Evolutionary conservation across 148 eudicot species (phyloP).

Genomic region (Rhododendron ovatum): DNA sequence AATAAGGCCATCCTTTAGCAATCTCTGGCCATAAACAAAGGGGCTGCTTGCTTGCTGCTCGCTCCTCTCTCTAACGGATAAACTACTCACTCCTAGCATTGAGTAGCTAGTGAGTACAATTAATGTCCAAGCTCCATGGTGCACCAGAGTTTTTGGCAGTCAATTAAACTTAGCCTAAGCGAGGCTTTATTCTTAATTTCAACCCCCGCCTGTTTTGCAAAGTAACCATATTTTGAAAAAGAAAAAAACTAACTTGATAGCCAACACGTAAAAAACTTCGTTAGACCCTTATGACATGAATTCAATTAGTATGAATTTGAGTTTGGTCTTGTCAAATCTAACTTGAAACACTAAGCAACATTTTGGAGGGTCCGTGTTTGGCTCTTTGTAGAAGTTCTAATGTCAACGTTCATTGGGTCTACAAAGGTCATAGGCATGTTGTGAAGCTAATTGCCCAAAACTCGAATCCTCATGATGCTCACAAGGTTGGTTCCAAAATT

Average conservation of each 20-base stretch:
- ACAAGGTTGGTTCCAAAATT: no score
- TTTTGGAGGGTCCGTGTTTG: no score
- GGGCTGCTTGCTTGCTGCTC: no score
- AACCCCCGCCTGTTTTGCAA: constrained; percentile 63
- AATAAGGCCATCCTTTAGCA: background rate
- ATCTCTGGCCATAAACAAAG: background rate
- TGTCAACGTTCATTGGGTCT: no score
- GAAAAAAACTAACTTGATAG: background rate
- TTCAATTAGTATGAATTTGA: background rate
- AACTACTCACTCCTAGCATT: background rate
- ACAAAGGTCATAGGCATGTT: no score
- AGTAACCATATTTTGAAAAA: background rate
- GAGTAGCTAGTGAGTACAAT: background rate
- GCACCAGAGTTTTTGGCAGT: background rate
- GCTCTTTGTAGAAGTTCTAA: no score
- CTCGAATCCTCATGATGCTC: no score
- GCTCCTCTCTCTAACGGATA: background rate
- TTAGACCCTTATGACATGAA: background rate
- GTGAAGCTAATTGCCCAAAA: no score
- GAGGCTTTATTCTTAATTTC: constrained; percentile 58
- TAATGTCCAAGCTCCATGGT: background rate
- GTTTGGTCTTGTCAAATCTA: no score
- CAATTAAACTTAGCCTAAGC: constrained; percentile 42
- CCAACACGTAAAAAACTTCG: background rate
- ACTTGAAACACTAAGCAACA: no score